These are phyloP conservation scores for Skeletonema marinoi DNA, from an alignment of 108 stramenopile species.

Conservation along the genomic window DNA sequence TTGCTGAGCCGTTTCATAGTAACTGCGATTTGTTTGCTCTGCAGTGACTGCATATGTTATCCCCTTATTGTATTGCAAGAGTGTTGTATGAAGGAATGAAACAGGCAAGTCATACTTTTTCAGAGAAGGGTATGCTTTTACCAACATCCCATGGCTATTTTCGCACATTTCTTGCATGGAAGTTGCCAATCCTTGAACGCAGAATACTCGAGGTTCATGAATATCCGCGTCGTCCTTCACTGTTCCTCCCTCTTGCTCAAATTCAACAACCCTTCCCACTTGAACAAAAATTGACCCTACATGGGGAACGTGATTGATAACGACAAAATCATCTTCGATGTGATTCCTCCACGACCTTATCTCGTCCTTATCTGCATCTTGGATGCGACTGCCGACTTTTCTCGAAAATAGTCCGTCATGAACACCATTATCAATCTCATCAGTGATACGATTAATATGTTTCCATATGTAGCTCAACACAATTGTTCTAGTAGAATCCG, in stretches of 20 bases:
- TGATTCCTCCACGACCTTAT: background rate
- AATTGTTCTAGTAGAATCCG: background rate
- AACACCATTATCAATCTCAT: background rate
- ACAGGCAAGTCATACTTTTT: background rate
- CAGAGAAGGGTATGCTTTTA: background rate
- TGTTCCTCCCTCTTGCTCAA: background rate
- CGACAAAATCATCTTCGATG: background rate
- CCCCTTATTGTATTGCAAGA: background rate
- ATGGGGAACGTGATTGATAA: background rate
- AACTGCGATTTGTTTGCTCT: background rate
- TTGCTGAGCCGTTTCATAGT: background rate
- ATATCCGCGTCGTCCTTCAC: background rate
- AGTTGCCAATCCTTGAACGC: background rate
- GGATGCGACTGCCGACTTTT: background rate
- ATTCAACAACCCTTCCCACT: background rate
- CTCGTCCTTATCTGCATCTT: background rate
- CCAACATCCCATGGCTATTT: background rate
- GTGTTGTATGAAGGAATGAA: background rate
- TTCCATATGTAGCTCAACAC: background rate
- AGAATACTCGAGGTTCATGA: background rate
- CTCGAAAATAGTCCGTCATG: background rate
- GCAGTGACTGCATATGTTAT: background rate
- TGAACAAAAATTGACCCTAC: background rate
- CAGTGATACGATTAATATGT: background rate
- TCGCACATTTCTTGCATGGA: background rate